phyloP scores from a whole-genome alignment of 441 rosid species.

The Populus hybrid region DNA sequence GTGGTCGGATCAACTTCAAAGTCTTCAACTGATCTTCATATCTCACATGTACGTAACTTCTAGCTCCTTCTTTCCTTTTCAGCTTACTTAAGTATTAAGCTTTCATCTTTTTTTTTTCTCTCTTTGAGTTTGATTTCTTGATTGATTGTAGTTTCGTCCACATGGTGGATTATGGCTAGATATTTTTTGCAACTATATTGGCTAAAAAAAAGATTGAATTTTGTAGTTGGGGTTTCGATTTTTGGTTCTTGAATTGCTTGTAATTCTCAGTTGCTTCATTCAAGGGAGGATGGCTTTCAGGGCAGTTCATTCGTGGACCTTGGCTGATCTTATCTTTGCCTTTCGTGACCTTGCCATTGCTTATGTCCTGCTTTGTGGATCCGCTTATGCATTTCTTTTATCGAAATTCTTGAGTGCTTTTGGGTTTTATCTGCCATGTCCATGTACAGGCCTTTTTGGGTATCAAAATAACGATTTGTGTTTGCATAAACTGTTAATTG shows the following conservation, averaged over 20 bases:
- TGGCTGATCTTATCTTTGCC: conserved; percentile 52
- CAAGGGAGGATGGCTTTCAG: conserved; percentile 38
- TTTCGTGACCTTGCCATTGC: conserved; percentile 65
- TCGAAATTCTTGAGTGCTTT: conserved; percentile 51
- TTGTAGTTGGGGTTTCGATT: conserved; percentile 10
- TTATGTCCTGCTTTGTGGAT: conserved; percentile 52
- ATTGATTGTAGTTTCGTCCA: conserved; percentile 5
- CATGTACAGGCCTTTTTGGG: conserved; percentile 60
- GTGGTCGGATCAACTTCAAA: neutral
- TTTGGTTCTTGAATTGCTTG: conserved; percentile 2
- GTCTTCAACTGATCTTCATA: neutral
- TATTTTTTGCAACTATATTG: neutral
- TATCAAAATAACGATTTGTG: conserved; percentile 33
- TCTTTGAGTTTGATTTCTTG: conserved; percentile 5
- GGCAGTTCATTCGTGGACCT: conserved; percentile 59
- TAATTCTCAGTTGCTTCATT: neutral
- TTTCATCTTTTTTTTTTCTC: neutral
- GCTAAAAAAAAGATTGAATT: neutral
- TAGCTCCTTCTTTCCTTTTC: conserved; percentile 8
- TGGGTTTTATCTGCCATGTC: conserved; percentile 60
- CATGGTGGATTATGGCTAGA: conserved; percentile 18
- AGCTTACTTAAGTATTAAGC: neutral
- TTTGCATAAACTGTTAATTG: conserved; percentile 43
- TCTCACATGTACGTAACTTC: neutral
- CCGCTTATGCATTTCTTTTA: conserved; percentile 45